These are phyloP conservation scores for Chaetomiaceae sp. DNA, from an alignment of 2,329 filamentous ascomycete species.

Conservation along the genomic window DNA sequence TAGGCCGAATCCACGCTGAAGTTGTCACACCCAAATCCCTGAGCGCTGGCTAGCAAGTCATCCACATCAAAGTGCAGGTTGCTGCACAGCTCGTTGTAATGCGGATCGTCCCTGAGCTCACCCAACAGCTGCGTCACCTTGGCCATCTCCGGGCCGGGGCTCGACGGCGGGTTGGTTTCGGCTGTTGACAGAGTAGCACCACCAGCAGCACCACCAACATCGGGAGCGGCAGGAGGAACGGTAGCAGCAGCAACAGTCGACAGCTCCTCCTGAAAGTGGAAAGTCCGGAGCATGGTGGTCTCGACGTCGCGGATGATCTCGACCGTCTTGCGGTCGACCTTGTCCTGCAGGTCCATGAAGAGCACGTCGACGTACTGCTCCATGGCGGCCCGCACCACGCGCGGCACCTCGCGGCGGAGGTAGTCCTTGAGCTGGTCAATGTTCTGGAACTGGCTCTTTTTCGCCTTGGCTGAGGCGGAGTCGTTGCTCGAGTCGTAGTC, in stretches of 20 bases:
- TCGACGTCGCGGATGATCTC: slow-evolving; percentile 26
- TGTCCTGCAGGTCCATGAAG: slow-evolving; percentile 26
- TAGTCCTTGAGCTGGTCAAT: slow-evolving; percentile 22
- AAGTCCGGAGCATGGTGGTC: slow-evolving; percentile 24
- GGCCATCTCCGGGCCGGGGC: neutral
- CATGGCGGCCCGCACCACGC: slow-evolving; percentile 32
- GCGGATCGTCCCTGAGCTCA: neutral
- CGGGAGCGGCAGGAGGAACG: neutral
- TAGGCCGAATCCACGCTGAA: slow-evolving; percentile 13
- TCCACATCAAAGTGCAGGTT: neutral
- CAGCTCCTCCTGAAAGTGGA: slow-evolving; percentile 15
- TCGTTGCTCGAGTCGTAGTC: slow-evolving; percentile 29
- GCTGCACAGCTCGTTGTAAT: neutral
- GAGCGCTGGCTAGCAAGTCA: neutral
- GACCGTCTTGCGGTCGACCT: slow-evolving; percentile 24
- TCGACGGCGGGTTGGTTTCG: neutral
- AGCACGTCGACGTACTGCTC: slow-evolving; percentile 27
- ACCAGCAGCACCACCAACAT: neutral
- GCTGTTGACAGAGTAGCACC: neutral
- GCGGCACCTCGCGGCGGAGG: slow-evolving; percentile 33
- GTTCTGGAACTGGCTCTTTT: slow-evolving; percentile 16
- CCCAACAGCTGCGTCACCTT: neutral
- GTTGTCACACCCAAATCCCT: neutral
- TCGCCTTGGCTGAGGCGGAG: slow-evolving; percentile 20
- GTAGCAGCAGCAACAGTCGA: neutral